Evolutionary conservation across 257 asterid genomes (phyloP).

Genomic region (Gentiana macrophylla): DNA sequence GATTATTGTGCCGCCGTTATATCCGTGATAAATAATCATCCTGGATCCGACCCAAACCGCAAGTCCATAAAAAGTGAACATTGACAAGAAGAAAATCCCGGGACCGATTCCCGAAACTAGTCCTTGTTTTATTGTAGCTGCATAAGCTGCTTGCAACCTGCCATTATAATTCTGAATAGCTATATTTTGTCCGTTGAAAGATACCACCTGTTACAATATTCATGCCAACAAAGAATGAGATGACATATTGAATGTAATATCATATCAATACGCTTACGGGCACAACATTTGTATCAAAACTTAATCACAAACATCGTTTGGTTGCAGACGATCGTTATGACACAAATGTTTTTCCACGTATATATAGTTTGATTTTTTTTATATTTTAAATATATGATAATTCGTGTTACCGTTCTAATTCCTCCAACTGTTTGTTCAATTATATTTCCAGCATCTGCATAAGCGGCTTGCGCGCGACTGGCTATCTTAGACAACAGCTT

Average conservation of each 20-base stretch:
- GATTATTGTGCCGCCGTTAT: constrained; percentile 37
- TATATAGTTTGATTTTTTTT: too few species aligned
- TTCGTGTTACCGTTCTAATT: constrained; percentile 51
- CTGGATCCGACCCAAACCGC: constrained; percentile 58
- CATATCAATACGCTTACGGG: background rate
- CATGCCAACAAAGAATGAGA: background rate
- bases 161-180: constrained; percentile 36
- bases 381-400: background rate
- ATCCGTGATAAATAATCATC: constrained; percentile 36
- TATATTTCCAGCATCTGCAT: constrained; percentile 66
- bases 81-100: constrained; percentile 26
- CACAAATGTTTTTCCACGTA: too few species aligned
- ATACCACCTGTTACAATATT: constrained; percentile 36
- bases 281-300: background rate
- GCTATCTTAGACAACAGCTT: constrained; percentile 43
- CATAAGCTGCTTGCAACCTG: constrained; percentile 34
- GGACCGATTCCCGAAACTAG: constrained; percentile 49
- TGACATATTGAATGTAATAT: background rate
- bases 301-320: background rate
- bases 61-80: constrained; percentile 40
- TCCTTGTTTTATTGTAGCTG: constrained; percentile 35
- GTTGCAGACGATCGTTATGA: background rate
- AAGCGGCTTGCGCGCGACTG: constrained; percentile 46
- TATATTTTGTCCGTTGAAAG: constrained; percentile 50
- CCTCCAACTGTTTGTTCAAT: constrained; percentile 71